phyloP scores from a whole-genome alignment of 176 grass and related monocot species.

The Bothriochloa decipiens region DNA sequence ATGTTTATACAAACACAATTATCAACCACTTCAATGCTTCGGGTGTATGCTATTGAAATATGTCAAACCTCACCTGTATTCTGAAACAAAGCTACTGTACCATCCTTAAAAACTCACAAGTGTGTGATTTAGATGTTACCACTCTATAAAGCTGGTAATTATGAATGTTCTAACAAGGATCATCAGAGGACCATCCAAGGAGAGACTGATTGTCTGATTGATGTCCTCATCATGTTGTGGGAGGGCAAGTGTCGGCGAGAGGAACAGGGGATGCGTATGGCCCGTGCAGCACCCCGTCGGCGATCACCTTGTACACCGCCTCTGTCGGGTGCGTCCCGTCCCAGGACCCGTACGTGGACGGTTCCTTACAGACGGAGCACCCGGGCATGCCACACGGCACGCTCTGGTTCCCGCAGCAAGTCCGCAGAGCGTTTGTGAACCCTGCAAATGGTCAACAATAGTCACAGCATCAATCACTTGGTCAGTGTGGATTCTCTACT shows the following conservation, averaged over 20 bases:
- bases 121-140: not conserved
- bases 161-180: not conserved
- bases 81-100: not conserved
- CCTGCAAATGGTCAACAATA: slow-evolving; percentile 29
- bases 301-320: slow-evolving; percentile 64
- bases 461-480: not conserved
- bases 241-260: slow-evolving; percentile 42
- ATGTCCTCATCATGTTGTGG: not conserved
- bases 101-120: not conserved
- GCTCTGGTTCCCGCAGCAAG: slow-evolving; percentile 58
- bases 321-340: slow-evolving; percentile 72
- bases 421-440: slow-evolving; percentile 30
- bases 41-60: not conserved
- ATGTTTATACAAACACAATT: not conserved
- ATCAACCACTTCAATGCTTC: not conserved
- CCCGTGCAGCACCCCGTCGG: slow-evolving; percentile 53
- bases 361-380: slow-evolving; percentile 50
- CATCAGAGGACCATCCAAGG: not conserved
- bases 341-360: slow-evolving; percentile 57
- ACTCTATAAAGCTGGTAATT: not conserved
- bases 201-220: not conserved
- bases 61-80: not conserved
- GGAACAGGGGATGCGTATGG: slow-evolving; percentile 43
- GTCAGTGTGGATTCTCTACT: not conserved
- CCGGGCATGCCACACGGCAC: slow-evolving; percentile 37